Base-by-base conservation (phyloP, 495 filamentous ascomycete genomes). In the Halenospora varia region DNA sequence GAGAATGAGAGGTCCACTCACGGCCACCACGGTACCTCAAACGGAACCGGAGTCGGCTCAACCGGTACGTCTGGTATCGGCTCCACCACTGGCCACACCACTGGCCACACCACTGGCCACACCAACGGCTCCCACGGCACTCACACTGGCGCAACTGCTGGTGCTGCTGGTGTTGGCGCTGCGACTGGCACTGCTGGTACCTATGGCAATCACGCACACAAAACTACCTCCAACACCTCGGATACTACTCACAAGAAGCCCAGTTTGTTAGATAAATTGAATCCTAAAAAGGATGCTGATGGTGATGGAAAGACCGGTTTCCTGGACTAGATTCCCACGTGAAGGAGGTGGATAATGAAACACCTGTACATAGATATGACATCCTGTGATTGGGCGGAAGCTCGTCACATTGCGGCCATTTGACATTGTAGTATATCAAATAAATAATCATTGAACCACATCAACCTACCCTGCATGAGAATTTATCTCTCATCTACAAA, bases 241-340 rank as follows among this genome's bases (percentile, higher is more conserved):
- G n/a, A 29, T 11, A 48, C 1, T 18, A 25, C 18, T 9, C 13
- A 39, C 19, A 17, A 55, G 23, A 55, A 60, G 45, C 49, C 48
- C 22, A 45, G 72, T 24, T 61, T 82, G 52, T 55, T 79, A 57
- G 68, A 77, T 25, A 73, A 71, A 60, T 26, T 81, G 44, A 80
- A 81, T 55, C 76, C 78, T 0, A 72, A 69, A 63, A 73, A 67
- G 29, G 73, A 78, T 60, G 51, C 75, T 8, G 67, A 73, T 56
- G 65, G 70, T 23, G 73, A 77, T 66, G 74, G 74, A 44, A 75
- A 77, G 67, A 62, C 64, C 9, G 76, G 76, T 18, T 40, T 79
- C 25, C 75, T 76, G 67, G 60, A 71, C 41, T 78, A 66, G 42
- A 46, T 46, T 46, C n/a, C 13, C 17, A 9, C n/a, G 8, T 17